Conservation (phyloP, 2,329 filamentous ascomycete genomes). For the Claviceps sp. region DNA sequence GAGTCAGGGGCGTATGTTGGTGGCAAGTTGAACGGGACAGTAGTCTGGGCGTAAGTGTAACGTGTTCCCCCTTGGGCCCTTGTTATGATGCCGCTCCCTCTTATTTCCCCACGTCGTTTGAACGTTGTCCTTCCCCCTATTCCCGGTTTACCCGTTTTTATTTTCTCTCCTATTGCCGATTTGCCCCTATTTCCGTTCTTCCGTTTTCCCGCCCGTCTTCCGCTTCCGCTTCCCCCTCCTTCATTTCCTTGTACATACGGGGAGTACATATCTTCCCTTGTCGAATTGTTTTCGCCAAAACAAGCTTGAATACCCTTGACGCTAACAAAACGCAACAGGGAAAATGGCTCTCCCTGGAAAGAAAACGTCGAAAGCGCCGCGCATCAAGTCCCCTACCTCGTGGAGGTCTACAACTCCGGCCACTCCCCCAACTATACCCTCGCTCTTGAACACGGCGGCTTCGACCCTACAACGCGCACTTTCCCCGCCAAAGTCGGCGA, state of each 20-base stretch:
- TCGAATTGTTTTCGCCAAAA: no score
- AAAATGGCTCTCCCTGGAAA: slow-evolving; percentile 29
- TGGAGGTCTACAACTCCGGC: slow-evolving; percentile 5
- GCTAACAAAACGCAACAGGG: background rate
- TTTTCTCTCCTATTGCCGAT: no score
- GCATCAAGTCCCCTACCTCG: slow-evolving; percentile 7
- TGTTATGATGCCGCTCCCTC: background rate
- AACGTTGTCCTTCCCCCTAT: no score
- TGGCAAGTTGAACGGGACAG: slow-evolving; percentile 15
- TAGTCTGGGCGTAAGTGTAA: slow-evolving; percentile 25
- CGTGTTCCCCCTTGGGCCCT: no score
- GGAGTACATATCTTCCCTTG: no score
- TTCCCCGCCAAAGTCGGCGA: slow-evolving; percentile 44
- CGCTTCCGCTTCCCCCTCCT: no score
- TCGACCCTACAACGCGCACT: slow-evolving; percentile 35
- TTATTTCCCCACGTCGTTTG: background rate
- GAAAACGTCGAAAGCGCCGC: slow-evolving; percentile 13
- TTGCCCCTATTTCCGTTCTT: no score
- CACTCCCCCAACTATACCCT: slow-evolving; percentile 34
- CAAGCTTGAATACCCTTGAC: no score
- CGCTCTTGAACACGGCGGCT: slow-evolving; percentile 36
- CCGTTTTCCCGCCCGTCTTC: no score
- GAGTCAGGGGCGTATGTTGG: slow-evolving; percentile 19
- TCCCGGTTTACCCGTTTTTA: no score
- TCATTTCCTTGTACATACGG: no score